Evolutionary conservation across 495 filamentous ascomycete genomes (phyloP).

Genomic region (Recurvomyces mirabilis): DNA sequence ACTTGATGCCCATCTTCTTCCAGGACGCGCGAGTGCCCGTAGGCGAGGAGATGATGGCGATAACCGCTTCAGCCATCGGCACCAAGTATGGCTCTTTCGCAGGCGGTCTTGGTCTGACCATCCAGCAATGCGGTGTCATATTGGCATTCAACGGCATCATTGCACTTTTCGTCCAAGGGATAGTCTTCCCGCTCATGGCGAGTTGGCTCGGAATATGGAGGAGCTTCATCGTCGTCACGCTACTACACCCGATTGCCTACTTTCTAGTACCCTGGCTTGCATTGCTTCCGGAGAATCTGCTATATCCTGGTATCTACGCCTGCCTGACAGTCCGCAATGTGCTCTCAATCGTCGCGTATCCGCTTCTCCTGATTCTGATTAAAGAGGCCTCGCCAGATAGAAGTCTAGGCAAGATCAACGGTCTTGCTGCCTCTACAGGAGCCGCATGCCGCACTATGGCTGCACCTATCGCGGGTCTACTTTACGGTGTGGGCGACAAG

Average conservation of each 20-base stretch:
- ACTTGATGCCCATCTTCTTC: conserved; percentile 72
- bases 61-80: conserved; percentile 16
- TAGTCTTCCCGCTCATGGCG: conserved; percentile 62
- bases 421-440: conserved; percentile 66
- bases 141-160: conserved; percentile 72
- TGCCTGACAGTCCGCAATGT: conserved; percentile 62
- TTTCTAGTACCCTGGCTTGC: conserved; percentile 61
- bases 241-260: conserved; percentile 66
- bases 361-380: conserved; percentile 68
- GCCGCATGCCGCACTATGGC: conserved; percentile 67
- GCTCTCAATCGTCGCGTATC: conserved; percentile 65
- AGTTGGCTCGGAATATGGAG: conserved; percentile 62
- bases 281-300: conserved; percentile 44
- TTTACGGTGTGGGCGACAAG: conserved; percentile 57
- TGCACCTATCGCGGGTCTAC: conserved; percentile 60
- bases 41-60: conserved; percentile 14
- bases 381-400: conserved; percentile 66
- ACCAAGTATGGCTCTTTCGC: conserved; percentile 47
- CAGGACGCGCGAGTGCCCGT: conserved; percentile 47
- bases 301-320: conserved; percentile 63
- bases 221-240: conserved; percentile 59
- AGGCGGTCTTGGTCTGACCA: conserved; percentile 63
- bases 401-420: conserved; percentile 68
- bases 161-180: conserved; percentile 64
- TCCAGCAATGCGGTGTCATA: conserved; percentile 62